Evolutionary conservation across 2,329 filamentous ascomycete species (phyloP), one percentile per base, ranked within the genome.

Genomic region (Colletotrichum sp.): DNA sequence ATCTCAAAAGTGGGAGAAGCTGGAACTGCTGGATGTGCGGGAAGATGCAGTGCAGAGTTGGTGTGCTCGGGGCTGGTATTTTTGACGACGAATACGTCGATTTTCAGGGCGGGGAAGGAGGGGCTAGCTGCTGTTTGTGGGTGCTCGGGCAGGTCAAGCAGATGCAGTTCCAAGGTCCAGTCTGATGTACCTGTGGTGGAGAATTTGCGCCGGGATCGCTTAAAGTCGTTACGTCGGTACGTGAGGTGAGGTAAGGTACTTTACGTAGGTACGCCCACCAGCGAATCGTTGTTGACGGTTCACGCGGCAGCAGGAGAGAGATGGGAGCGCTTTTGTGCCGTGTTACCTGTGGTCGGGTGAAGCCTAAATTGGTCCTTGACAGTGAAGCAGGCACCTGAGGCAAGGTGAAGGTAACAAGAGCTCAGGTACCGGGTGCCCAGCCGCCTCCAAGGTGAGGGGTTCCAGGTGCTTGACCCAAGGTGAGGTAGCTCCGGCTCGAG

Each of bases 71-170:
- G 67, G 66, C 48, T 66, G 73, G 68, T 75, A 68, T 77, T 76
- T 77, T 78, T 77, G 76, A 75, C 76, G 76, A 74, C 74, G 67
- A 78, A 71, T 75, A 74, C 76, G 68, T 65, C 68, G 68, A 77
- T 78, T 78, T 77, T 77, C 70, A 77, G 75, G 76, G 77, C 77
- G 77, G 77, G 77, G 77, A 74, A 76, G 71, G 74, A 76, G 70
- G 67, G 68, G 68, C 73, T 68, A 55, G 65, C 67, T 59, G 64
- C 64, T 73, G 63, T 76, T 72, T 76, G 74, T 76, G 74, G 74
- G 74, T 76, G 74, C 71, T 76, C 74, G 74, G 74, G 74, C 73
- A 75, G 68, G 68, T 71, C 68, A 70, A 70, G 39, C 25, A 70
- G 34, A 55, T 48, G 34, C 55, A 28, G 63, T 69, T 59, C 65